Evolutionary conservation across 2,329 filamentous ascomycete genomes (phyloP).

Genomic region (Colletotrichum sp.): DNA sequence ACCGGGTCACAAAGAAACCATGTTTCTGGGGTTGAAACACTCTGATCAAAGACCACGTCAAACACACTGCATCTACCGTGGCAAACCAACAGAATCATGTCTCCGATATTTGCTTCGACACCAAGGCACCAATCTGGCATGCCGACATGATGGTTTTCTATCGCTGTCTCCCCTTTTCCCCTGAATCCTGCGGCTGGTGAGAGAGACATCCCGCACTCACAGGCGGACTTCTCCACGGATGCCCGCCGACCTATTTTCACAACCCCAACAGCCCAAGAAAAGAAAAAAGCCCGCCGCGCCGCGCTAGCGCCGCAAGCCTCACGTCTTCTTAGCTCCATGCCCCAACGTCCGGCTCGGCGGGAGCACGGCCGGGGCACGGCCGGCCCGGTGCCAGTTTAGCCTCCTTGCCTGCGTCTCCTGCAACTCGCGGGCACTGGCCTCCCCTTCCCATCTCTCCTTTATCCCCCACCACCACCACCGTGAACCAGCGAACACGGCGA

Average conservation of each 20-base stretch:
- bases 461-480: neutral
- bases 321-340: neutral
- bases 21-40: neutral
- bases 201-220: neutral
- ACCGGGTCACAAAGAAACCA: neutral
- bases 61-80: neutral
- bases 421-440: neutral
- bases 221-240: constrained; percentile 18
- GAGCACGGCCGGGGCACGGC: constrained; percentile 21
- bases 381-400: constrained; percentile 16
- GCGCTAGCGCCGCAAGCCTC: neutral
- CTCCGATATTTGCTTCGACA: neutral
- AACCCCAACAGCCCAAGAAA: neutral
- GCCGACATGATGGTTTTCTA: neutral
- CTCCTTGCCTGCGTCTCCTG: constrained; percentile 16
- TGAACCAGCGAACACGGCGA: neutral
- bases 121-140: neutral
- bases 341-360: constrained; percentile 15
- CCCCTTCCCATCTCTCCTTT: neutral
- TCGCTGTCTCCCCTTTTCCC: neutral
- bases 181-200: neutral
- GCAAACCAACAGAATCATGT: neutral
- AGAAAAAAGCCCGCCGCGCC: neutral
- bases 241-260: neutral
- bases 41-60: neutral